Evolutionary conservation across 176 grass and related monocot genomes (phyloP).

Genomic region (Oryza glaberrima): DNA sequence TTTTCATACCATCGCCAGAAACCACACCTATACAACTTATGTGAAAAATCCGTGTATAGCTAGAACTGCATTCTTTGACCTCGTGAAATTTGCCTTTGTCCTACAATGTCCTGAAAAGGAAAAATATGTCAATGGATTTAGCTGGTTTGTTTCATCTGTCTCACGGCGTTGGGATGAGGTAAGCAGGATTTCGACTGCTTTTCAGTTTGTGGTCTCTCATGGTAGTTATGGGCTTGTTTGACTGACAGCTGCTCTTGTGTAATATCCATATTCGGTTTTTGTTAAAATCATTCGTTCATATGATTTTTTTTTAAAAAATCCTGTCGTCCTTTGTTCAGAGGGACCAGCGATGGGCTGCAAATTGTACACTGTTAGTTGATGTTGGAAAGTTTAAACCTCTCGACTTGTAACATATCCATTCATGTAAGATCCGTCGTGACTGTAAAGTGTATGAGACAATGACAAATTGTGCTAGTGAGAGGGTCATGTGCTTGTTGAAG

Average conservation of each 20-base stretch:
- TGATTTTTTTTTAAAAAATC: constrained; percentile 3
- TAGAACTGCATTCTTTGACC: constrained; percentile 40
- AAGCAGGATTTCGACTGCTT: not conserved
- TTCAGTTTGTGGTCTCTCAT: not conserved
- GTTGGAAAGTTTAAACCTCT: not conserved
- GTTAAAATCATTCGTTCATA: constrained; percentile 43
- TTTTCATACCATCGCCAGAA: constrained; percentile 51
- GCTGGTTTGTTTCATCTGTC: not conserved
- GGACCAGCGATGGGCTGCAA: constrained; percentile 38
- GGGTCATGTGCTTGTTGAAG: not conserved
- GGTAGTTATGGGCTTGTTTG: constrained; percentile 21
- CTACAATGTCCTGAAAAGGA: constrained; percentile 15
- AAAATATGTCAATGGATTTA: constrained; percentile 1
- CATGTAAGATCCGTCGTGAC: not conserved
- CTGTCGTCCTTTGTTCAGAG: not conserved
- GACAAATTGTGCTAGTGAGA: not conserved
- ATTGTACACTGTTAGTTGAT: constrained; percentile 36
- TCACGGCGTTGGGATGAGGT: not conserved
- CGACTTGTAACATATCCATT: constrained; percentile 19
- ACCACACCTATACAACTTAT: constrained; percentile 42
- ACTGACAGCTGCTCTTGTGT: constrained; percentile 32
- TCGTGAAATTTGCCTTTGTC: constrained; percentile 16
- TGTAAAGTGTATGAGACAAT: constrained; percentile 32
- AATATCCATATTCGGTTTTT: constrained; percentile 26
- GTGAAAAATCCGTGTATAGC: constrained; percentile 39